Base-by-base conservation (phyloP, 1,139 yeast species). In the Suhomyces atakaporum region DNA sequence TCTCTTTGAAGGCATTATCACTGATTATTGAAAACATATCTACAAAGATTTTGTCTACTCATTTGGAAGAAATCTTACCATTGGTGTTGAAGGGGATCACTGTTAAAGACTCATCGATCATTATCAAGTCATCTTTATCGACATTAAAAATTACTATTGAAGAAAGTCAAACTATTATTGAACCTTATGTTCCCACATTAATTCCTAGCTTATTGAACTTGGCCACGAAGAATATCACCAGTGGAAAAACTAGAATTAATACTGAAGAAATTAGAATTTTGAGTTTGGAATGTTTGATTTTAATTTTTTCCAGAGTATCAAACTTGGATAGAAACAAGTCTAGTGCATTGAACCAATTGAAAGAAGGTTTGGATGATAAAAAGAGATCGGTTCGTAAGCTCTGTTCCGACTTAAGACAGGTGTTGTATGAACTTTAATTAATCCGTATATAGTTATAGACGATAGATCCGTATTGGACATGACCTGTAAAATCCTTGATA, bases 371-470 rank as follows among this genome's bases (percentile, higher is more conserved):
- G 45, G 95, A 86, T 47, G 97, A 92, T 56, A 75, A 72, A 36
- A 82, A 73, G 53, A 75, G 98, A 57, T 63, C 60, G 5, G 87
- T 92, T 2, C 75, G 98, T 51, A 82, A 79, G 54, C 73, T 78
- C 36, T 84, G 90, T 7, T 81, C 84, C 37, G 87, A 84, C 48
- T 79, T 92, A 35, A 77, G 96, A 53, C 97, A 92, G 55, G 66
- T 73, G 2, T 81, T 78, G 46, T 85, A 65, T 56, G 94, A 84
- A 47, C 49, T 75, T 33, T 29, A 20, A 26, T 27, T 18, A 6
- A 18, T 18, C 24, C 24, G 24, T n/a, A 24, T 12, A 11, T 24
- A 26, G 29, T 27, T 15, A 25, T 14, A 25, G 13, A 25, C 20
- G 5, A 8, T 6, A 18, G 7, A 18, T 5, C 20, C 20, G n/a